These are phyloP conservation scores for Sugiyamaella floridensis DNA, from an alignment of 805 yeast species.

Conservation along the genomic window DNA sequence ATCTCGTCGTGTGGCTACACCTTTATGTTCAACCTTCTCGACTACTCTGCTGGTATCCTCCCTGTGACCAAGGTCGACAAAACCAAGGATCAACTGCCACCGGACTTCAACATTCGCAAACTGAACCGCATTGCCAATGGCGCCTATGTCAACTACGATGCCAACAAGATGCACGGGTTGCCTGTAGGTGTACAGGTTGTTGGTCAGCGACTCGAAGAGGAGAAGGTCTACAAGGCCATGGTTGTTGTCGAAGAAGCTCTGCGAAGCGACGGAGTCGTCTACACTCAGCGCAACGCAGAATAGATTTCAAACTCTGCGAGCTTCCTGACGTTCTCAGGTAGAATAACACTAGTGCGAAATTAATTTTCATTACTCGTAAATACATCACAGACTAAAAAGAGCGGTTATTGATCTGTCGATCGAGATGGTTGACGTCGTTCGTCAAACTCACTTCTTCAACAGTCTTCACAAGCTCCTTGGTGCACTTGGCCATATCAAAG, in stretches of 20 bases:
- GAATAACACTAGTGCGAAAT: not conserved
- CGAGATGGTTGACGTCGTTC: constrained; percentile 76
- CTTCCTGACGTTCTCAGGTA: too few relatives aligned
- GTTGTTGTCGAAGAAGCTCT: constrained; percentile 34
- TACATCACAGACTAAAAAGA: not conserved
- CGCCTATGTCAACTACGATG: constrained; percentile 42
- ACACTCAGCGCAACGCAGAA: constrained; percentile 14
- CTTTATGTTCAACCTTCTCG: constrained; percentile 46
- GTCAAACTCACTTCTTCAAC: constrained; percentile 90
- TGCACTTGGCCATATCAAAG: constrained; percentile 92
- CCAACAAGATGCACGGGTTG: constrained; percentile 48
- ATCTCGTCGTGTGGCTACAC: constrained; percentile 46
- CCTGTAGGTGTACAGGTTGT: constrained; percentile 63
- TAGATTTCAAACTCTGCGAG: too few relatives aligned
- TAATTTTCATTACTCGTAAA: constrained; percentile 1
- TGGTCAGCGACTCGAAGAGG: constrained; percentile 55
- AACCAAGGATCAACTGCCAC: constrained; percentile 14
- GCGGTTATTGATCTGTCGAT: constrained; percentile 39
- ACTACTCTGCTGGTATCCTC: constrained; percentile 49
- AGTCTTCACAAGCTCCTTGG: constrained; percentile 90
- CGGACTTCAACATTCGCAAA: constrained; percentile 21
- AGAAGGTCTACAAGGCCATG: constrained; percentile 48
- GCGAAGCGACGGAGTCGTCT: constrained; percentile 24
- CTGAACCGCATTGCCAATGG: constrained; percentile 39
- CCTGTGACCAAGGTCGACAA: constrained; percentile 54